Evolutionary conservation across 2,329 filamentous ascomycete genomes (phyloP).

Genomic region (Curvularia verruculosa): DNA sequence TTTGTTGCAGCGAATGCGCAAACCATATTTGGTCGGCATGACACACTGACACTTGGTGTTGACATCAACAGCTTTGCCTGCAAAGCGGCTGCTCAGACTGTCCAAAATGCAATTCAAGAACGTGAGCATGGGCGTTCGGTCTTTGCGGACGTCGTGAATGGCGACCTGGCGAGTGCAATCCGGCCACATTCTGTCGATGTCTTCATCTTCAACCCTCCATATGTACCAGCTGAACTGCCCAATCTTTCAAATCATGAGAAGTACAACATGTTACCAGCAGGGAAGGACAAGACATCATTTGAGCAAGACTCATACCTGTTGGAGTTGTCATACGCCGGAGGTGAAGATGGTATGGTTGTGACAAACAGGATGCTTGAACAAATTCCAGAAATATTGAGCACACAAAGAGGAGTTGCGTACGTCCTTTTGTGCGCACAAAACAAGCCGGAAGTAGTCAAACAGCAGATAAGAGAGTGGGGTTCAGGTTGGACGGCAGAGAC

Average conservation of each 20-base stretch:
- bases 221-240: constrained; percentile 86
- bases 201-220: constrained; percentile 95
- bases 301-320: constrained; percentile 84
- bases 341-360: constrained; percentile 89
- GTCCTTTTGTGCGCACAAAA: constrained; percentile 91
- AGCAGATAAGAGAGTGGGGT: constrained; percentile 64
- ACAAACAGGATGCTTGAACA: constrained; percentile 78
- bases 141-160: constrained; percentile 71
- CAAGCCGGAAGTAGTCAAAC: constrained; percentile 75
- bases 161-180: constrained; percentile 71
- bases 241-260: constrained; percentile 50
- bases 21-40: constrained; percentile 72
- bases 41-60: constrained; percentile 74
- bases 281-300: constrained; percentile 56
- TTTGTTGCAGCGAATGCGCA: constrained; percentile 80
- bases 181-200: constrained; percentile 71
- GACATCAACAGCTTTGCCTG: constrained; percentile 90
- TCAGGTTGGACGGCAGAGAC: constrained; percentile 74
- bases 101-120: constrained; percentile 57
- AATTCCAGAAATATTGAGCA: constrained; percentile 68
- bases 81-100: constrained; percentile 73
- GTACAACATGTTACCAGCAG: constrained; percentile 37
- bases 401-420: constrained; percentile 78
- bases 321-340: constrained; percentile 86
- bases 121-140: constrained; percentile 34